These are phyloP conservation scores for Suillus variegatus DNA, from an alignment of 768 basidiomycete genomes.

Conservation along the genomic window DNA sequence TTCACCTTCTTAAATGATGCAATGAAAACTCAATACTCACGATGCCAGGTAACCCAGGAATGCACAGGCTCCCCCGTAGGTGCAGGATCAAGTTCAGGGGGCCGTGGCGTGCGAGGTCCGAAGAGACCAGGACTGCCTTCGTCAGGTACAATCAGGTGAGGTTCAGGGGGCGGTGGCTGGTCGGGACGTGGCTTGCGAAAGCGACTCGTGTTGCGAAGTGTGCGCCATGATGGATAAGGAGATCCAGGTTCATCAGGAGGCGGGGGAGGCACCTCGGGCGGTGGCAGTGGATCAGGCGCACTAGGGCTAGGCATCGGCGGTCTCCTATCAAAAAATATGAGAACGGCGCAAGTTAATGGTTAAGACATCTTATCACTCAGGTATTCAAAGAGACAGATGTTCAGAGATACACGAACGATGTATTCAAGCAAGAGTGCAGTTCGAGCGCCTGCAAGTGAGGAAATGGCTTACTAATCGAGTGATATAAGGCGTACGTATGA, in stretches of 20 bases:
- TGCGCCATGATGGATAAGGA: slow-evolving; percentile 64
- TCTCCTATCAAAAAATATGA: slow-evolving; percentile 35
- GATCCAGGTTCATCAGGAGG: slow-evolving; percentile 45
- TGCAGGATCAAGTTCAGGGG: slow-evolving; percentile 35
- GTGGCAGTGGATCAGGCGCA: slow-evolving; percentile 43
- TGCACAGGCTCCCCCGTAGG: slow-evolving; percentile 38
- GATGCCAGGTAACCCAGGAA: slow-evolving; percentile 39
- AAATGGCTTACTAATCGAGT: no score
- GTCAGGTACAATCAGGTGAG: slow-evolving; percentile 15
- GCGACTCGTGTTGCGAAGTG: slow-evolving; percentile 40
- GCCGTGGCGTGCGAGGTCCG: slow-evolving; percentile 69
- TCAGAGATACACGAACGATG: not conserved
- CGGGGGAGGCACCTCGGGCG: slow-evolving; percentile 42
- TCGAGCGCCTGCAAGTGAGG: no score
- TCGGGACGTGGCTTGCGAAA: slow-evolving; percentile 43
- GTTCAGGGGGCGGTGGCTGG: slow-evolving; percentile 7
- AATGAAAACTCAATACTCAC: no score
- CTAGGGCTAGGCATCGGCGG: slow-evolving; percentile 42
- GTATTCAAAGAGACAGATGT: slow-evolving; percentile 39
- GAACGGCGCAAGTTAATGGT: slow-evolving; percentile 7
- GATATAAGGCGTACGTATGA: no score
- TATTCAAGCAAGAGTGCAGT: not conserved
- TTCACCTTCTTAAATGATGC: no score
- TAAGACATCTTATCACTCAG: slow-evolving; percentile 60
- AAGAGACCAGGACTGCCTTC: slow-evolving; percentile 68